Base-by-base conservation (phyloP, 495 filamentous ascomycete genomes). In the Trichoderma gamsii region DNA sequence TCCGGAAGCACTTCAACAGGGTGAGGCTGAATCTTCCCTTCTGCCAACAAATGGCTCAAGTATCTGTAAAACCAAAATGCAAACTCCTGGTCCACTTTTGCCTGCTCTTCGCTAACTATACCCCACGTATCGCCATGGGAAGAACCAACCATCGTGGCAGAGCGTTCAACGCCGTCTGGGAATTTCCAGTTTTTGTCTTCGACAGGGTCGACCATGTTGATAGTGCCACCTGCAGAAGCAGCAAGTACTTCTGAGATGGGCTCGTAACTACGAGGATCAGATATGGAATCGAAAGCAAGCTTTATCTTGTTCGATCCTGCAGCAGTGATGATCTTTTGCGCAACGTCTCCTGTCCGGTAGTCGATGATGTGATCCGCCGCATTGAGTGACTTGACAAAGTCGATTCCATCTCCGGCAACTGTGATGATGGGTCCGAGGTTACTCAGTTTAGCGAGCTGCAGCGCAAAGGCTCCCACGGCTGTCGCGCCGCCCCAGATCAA, bases 401-500 rank as follows among this genome's bases (percentile, higher is more conserved):
- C 73, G 11, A 25, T 56, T 25, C 51, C 51, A n/a, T 70, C 43
- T 13, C 81, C 80, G 27, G 78, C 76, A 4, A 80, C 72, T 9
- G 76, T 74, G 49, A 81, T 79, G 49, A 81, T 71, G 0, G 79
- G 81, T 41, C 70, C 64, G 41, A 83, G 67, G 12, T 75, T 72
- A 52, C 75, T 72, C 15, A 77, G 71, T 41, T 78, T 78, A 11
- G 78, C 79, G 38, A 82, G 69, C 64, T 82, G 74, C 0, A 81
- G 69, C 3, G 79, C 79, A 65, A 73, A 81, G 0, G 77, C 74
- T 1, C 80, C 81, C 23, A 81, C 75, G 13, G 79, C 76, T 12
- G 71, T 72, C 3, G 78, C 71, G 6, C 74, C 79, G 21, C 79
- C 79, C 71, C 83, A 83, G 68, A 84, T 73, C 15, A 73, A 23